A percentile compares a stretch with the other conserved stretches of the same genome.
Evolutionary conservation across 2,329 filamentous ascomycete genomes (phyloP).

Genomic region (Cytospora piceae): DNA sequence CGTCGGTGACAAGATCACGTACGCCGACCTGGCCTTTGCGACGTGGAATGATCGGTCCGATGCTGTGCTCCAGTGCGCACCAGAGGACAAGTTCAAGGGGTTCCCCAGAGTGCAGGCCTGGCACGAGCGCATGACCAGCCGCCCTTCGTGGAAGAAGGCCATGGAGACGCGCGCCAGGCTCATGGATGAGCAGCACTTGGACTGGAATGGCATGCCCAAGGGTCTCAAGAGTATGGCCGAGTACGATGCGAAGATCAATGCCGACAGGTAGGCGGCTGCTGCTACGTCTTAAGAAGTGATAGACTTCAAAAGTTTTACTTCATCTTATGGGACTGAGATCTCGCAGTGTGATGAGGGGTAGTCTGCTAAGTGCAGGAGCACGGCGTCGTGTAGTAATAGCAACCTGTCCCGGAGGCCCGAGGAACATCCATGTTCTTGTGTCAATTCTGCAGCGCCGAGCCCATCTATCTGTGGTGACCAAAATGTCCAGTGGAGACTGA

Average conservation of each 20-base stretch:
- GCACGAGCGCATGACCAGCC: slow-evolving; percentile 32
- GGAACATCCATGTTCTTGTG: too few species aligned
- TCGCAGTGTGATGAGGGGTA: too few species aligned
- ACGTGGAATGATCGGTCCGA: slow-evolving; percentile 31
- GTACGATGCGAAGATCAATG: slow-evolving; percentile 9
- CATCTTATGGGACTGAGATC: too few species aligned
- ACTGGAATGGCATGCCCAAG: slow-evolving; percentile 24
- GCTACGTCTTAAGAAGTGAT: background rate
- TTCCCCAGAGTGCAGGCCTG: slow-evolving; percentile 32
- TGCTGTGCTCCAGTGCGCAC: slow-evolving; percentile 6
- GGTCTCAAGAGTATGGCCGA: slow-evolving; percentile 11
- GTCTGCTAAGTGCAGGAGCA: too few species aligned
- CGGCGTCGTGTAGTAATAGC: too few species aligned
- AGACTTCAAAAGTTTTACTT: too few species aligned
- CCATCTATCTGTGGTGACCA: too few species aligned
- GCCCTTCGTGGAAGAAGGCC: slow-evolving; percentile 29
- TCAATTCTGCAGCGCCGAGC: too few species aligned
- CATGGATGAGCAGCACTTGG: slow-evolving; percentile 32
- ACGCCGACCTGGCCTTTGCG: slow-evolving; percentile 34
- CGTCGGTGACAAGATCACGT: slow-evolving; percentile 46
- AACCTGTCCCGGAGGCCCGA: too few species aligned
- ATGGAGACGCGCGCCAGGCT: slow-evolving; percentile 26
- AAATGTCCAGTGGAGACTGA: too few species aligned
- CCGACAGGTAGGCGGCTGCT: background rate
- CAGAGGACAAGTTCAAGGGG: slow-evolving; percentile 28